Evolutionary conservation across 257 asterid genomes (phyloP), one percentile per base, ranked within the genome.

Genomic region (Nicotiana noctiflora): DNA sequence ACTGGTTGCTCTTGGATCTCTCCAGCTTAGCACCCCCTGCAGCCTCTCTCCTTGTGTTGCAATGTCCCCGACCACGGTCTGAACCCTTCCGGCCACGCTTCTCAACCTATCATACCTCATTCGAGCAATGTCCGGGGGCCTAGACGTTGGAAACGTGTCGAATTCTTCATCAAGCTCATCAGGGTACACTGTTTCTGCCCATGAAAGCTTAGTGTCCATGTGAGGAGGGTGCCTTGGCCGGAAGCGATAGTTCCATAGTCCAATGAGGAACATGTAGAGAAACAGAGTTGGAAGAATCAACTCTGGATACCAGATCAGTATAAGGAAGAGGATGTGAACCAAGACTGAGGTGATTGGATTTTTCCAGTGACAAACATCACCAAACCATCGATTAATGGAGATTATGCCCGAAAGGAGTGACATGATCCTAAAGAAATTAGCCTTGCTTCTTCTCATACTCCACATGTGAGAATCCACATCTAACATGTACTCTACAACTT

Each of bases 391-490:
- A 55, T 83, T 85, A 8, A 81, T n/a, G 0, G 94, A 88, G 4
- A 89, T 81, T 15, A 89, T 8, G 1, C 93, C 92, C 0, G 97
- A 87, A 11, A 89, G 53, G 3, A 93, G 81, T 6, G 92, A 77
- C 97, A 87, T 91, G 34, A 93, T 84, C 57, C 97, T 51, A 79
- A 90, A 90, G 89, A 91, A 91, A 75, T 90, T 90, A 8, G 94
- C 97, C 74, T 91, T 93, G 87, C 97, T 93, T 81, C 95, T 76
- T 77, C 97, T 86, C 97, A 93, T 90, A 59, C 97, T 91, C 95
- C 97, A 93, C 91, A 91, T 87, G 85, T 91, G 97, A 13, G 93
- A 93, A 21, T 89, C 93, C 6, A 89, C 94, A 68, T 91, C 97
- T 18, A 93, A 65, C 97, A 91, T 91, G 84, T 85, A 91, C 81